phyloP scores from a whole-genome alignment of 2,329 filamentous ascomycete species.

The Botryotinia globosa region DNA sequence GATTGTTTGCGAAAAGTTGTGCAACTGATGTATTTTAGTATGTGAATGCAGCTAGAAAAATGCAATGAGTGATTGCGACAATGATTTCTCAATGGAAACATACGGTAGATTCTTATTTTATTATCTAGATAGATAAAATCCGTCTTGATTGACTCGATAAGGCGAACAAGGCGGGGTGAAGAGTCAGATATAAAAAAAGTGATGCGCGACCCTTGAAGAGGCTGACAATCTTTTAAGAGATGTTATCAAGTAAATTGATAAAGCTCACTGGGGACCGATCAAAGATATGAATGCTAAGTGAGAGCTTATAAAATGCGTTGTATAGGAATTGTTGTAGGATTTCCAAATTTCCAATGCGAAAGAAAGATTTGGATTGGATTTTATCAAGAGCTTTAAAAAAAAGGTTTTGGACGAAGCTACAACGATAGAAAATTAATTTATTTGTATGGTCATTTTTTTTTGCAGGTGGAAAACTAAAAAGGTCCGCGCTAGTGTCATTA shows the following conservation, averaged over 20 bases:
- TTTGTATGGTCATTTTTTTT: slow-evolving; percentile 16
- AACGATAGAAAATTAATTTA: not conserved
- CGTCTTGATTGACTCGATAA: slow-evolving; percentile 21
- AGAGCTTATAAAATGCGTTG: not conserved
- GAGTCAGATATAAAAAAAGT: slow-evolving; percentile 20
- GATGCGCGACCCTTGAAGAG: not conserved
- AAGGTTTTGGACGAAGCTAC: slow-evolving; percentile 2
- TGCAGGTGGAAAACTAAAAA: slow-evolving; percentile 11
- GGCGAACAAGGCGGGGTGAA: slow-evolving; percentile 33
- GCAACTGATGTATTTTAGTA: not conserved
- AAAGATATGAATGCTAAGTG: not conserved
- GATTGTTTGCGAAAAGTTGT: slow-evolving; percentile 1
- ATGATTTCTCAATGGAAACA: not conserved
- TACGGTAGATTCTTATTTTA: not conserved
- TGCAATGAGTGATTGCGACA: slow-evolving; percentile 8
- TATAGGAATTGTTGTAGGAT: not conserved
- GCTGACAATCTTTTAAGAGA: not conserved
- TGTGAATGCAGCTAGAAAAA: not conserved
- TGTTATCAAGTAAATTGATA: not conserved
- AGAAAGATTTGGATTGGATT: not conserved
- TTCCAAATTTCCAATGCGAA: not conserved
- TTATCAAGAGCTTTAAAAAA: slow-evolving; percentile 1
- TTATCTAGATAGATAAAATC: slow-evolving; percentile 19
- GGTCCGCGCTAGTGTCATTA: slow-evolving; percentile 10
- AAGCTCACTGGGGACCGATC: no score